Percentiles rank a stretch among this genome's conserved stretches.
These are phyloP conservation scores for Quercus tomentella DNA, from an alignment of 331 rosid genomes.

Conservation along the genomic window DNA sequence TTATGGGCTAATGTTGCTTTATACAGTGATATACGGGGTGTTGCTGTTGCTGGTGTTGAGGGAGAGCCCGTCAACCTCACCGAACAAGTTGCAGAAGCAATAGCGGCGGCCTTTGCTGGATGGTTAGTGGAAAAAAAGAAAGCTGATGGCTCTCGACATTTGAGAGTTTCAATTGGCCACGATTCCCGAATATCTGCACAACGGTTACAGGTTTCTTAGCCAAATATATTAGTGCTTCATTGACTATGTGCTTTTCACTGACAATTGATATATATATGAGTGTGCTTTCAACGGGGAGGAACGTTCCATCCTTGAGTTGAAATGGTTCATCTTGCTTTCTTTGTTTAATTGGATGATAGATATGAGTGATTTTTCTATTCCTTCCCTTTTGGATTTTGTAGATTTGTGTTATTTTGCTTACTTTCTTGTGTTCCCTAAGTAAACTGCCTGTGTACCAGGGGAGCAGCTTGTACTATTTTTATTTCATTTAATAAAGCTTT, in stretches of 20 bases:
- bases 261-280: no score
- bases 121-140: constrained; percentile 82
- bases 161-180: constrained; percentile 82
- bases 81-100: constrained; percentile 88
- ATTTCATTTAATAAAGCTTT: no score
- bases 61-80: constrained; percentile 82
- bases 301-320: no score
- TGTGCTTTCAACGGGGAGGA: no score
- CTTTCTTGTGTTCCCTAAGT: no score
- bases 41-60: constrained; percentile 84
- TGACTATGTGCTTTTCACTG: not conserved
- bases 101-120: constrained; percentile 87
- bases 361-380: no score
- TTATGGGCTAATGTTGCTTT: constrained; percentile 18
- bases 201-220: constrained; percentile 55
- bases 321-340: no score
- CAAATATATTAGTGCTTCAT: not conserved
- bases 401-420: no score
- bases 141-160: constrained; percentile 43
- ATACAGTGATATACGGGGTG: constrained; percentile 89
- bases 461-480: no score
- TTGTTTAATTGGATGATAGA: no score
- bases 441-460: no score
- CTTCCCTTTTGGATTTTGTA: no score
- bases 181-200: constrained; percentile 88